Conservation (phyloP, 257 asterid species). For the Solanum clarkiae region DNA sequence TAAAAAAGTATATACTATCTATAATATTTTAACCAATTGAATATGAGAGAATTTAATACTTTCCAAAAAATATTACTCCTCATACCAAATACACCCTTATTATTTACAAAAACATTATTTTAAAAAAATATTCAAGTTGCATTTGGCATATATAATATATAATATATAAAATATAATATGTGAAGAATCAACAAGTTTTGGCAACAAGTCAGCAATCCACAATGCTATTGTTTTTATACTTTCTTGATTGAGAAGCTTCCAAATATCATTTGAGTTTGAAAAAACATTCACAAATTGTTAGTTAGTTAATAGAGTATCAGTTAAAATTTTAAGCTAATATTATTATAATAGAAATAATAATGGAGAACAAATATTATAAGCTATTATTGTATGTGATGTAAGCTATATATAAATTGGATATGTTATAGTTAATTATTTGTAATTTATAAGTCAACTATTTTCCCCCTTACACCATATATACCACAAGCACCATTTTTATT, state of each 20-base stretch:
- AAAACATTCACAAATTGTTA: not conserved
- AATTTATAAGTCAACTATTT: not conserved
- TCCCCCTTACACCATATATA: not conserved
- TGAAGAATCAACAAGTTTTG: constrained; percentile 15
- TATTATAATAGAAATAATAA: not conserved
- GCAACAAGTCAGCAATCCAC: not conserved
- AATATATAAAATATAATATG: not conserved
- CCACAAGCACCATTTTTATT: not conserved
- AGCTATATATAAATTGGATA: not conserved
- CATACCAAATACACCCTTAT: not conserved
- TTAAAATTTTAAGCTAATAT: not conserved
- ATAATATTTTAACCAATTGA: not conserved
- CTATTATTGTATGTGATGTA: not conserved
- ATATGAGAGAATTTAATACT: not conserved
- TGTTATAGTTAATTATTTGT: not conserved
- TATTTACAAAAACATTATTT: not conserved
- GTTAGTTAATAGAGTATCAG: not conserved
- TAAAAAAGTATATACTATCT: not conserved
- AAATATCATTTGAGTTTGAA: not conserved
- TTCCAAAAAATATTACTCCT: not conserved
- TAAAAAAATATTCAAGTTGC: not conserved
- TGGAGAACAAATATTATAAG: not conserved
- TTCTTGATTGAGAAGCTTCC: not conserved
- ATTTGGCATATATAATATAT: not conserved
- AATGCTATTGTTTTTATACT: not conserved